Base-by-base conservation (phyloP, 2,329 filamentous ascomycete genomes). In the Epichloe typhina region DNA sequence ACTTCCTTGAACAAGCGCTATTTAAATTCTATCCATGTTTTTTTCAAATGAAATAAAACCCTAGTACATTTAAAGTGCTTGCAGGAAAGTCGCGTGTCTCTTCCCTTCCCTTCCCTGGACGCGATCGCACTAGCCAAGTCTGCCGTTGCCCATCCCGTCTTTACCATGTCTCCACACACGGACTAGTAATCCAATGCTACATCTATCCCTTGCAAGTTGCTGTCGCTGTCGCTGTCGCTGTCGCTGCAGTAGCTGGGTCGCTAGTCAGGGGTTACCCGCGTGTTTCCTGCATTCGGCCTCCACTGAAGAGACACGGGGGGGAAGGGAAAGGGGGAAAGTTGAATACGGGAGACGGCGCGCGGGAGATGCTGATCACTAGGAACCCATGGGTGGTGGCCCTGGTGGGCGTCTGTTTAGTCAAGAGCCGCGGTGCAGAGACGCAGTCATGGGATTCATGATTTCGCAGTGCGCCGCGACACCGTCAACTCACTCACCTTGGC, bases 241-340 rank as follows among this genome's bases (percentile, higher is more conserved):
- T 26, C 6, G 3, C 42, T n/a, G 15, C 26, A 3, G 12, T 21
- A 19, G 40, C 40, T 42, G 19, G 19, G 40, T 17, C n/a, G 26
- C 47, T 49, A 49, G 47, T 33, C 47, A 42, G 47, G 47, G 39
- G 47, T n/a, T 19, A 42, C 39, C 47, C 23, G 47, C 31, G 39
- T 37, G 37, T 41, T 41, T 41, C 47, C 47, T 49, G 47, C 47
- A 37, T 21, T 26, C 9, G 26, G 7, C 19, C 12, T 39, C 33
- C 46, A 47, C 46, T 47, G 36, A 40, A 47, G 19, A 40, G 36
- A 41, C 46, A 47, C 12, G 19, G 19, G 23, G 21, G 26, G 36
- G 39, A 7, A 41, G 19, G 26, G 26, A 7, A 23, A 15, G 8
- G 21, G 26, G 36, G 31, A 8, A 47, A 19, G 41, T 17, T 17